Conservation (phyloP, 2,329 filamentous ascomycete species). For the Nothophoma quercina region DNA sequence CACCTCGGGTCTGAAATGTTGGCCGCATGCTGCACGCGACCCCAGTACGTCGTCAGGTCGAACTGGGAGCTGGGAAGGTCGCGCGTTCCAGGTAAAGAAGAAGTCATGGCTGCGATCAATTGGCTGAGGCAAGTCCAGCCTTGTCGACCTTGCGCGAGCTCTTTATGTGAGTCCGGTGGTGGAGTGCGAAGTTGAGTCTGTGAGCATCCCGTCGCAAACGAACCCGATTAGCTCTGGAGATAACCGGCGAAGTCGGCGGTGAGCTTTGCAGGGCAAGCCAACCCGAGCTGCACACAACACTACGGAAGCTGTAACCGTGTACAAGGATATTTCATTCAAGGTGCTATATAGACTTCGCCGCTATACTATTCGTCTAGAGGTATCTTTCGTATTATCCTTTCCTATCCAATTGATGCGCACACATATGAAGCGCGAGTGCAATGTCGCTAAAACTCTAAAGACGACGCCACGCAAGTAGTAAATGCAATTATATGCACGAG, state of each 20-base stretch:
- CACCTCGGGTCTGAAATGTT: constrained; percentile 95
- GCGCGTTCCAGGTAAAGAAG: constrained; percentile 70
- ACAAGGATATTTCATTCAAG: not conserved
- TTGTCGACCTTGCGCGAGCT: constrained; percentile 2
- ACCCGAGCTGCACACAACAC: not conserved
- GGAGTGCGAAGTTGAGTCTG: not conserved
- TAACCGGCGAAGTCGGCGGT: constrained; percentile 13
- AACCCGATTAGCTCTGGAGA: not conserved
- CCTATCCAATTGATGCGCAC: constrained; percentile 2
- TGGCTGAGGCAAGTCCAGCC: not conserved
- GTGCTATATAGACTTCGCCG: not conserved
- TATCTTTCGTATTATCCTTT: constrained; percentile 11
- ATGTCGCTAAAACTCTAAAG: constrained; percentile 15
- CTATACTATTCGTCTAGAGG: constrained; percentile 1
- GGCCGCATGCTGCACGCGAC: constrained; percentile 86
- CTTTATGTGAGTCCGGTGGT: not conserved
- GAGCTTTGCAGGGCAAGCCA: constrained; percentile 5
- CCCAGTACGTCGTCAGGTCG: constrained; percentile 93
- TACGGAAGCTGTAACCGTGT: not conserved
- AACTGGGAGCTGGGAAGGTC: constrained; percentile 91
- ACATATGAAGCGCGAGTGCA: constrained; percentile 2
- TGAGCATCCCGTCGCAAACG: not conserved
- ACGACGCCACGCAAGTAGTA: not conserved
- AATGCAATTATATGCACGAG: constrained; percentile 2
- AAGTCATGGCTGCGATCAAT: constrained; percentile 60